Evolutionary conservation across 768 basidiomycete genomes (phyloP), one percentile per base, ranked within the genome.

Genomic region (Suillus subaureus): DNA sequence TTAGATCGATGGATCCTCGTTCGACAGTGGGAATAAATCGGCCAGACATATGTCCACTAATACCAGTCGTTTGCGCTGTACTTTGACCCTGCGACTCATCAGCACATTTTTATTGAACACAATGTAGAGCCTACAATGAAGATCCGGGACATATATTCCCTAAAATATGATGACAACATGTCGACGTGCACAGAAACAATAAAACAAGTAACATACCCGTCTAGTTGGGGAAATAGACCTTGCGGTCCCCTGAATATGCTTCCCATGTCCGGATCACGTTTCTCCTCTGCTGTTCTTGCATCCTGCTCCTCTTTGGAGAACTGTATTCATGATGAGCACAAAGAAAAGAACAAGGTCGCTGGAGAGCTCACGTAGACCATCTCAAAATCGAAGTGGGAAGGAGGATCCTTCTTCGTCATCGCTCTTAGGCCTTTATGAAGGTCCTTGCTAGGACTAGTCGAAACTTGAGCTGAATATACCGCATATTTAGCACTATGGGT

Each of bases 21-120:
- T 99, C 97, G 7, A 98, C 94, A 0, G 97, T 98, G 8, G 95
- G 93, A 61, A 98, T 95, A 74, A 97, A 97, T 7, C 95, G 83
- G 11, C 91, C 89, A 3, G 94, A 82, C 64, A 91, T 77, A 62
- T 89, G 86, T 0, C 83, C 79, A 2, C 81, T 82, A 37, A 88
- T 78, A 33, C 96, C 96, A 0, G 96, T 96, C 8, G 94, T 96
- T 77, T 98, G 96, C 3, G 84, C 89, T 3, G 94, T 97, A 16
- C 93, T 87, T 77, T 96, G 94, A 8, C 94, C 93, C 91, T 93
- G 54, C 18, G 11, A 21, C 26, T 60, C 26, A 40, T 60, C 26
- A 42, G 57, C 26, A 21, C n/a, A 39, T 43, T 21, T 21, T 35
- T 23, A 23, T 57, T 8, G 62, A 40, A 49, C 33, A 40, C 37